Conservation (phyloP, 768 basidiomycete species). For the Suillus subluteus region DNA sequence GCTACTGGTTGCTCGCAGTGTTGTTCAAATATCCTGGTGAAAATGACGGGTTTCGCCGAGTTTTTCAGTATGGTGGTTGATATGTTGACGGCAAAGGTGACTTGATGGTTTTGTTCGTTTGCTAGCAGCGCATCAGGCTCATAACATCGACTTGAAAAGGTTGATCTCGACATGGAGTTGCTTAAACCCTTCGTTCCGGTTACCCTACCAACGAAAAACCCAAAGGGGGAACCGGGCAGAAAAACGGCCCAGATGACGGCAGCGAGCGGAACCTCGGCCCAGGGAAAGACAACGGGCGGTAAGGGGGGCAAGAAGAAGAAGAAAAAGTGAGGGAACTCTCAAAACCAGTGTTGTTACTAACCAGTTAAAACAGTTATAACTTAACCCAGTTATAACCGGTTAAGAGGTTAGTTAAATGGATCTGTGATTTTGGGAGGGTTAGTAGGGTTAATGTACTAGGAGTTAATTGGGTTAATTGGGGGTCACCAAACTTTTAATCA, state of each 20-base stretch:
- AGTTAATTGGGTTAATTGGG: too few relatives aligned
- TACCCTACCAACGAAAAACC: neutral
- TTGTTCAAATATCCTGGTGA: slow-evolving; percentile 4
- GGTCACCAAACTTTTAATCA: too few relatives aligned
- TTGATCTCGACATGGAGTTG: slow-evolving; percentile 16
- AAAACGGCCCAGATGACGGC: too few relatives aligned
- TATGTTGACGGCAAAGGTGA: slow-evolving; percentile 6
- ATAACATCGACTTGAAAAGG: slow-evolving; percentile 7
- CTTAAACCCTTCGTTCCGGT: neutral
- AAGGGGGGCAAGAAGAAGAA: neutral
- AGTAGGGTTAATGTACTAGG: too few relatives aligned
- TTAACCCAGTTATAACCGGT: too few relatives aligned
- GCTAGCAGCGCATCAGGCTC: neutral
- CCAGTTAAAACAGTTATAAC: too few relatives aligned
- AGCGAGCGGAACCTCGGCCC: too few relatives aligned
- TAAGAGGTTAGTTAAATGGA: too few relatives aligned
- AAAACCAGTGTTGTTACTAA: too few relatives aligned
- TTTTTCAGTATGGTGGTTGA: neutral
- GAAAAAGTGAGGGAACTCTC: neutral
- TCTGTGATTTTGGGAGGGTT: too few relatives aligned
- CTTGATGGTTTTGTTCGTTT: neutral
- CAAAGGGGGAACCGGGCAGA: too few relatives aligned
- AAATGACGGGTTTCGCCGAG: slow-evolving; percentile 6
- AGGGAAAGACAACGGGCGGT: too few relatives aligned
- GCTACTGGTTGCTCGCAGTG: neutral